Evolutionary conservation across 495 filamentous ascomycete species (phyloP).

Genomic region (Glarea lozoyensis): DNA sequence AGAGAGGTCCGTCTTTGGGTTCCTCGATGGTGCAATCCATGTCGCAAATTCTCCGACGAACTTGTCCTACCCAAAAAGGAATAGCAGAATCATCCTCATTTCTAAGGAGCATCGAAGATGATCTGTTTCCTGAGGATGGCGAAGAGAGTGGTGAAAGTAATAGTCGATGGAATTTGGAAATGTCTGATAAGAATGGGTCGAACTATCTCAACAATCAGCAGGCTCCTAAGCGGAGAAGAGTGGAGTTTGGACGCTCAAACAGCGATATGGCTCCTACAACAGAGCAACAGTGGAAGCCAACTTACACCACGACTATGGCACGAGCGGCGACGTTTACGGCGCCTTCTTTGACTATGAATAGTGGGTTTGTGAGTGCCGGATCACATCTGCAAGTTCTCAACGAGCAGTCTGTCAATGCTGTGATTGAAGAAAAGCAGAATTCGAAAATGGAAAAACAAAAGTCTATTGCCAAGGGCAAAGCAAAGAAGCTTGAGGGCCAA

Average conservation of each 20-base stretch:
- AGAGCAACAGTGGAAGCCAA: constrained; percentile 12
- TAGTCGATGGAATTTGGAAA: constrained; percentile 13
- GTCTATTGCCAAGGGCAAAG: constrained; percentile 8
- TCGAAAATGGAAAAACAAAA: constrained; percentile 14
- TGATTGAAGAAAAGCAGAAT: background rate
- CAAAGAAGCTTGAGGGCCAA: constrained; percentile 31
- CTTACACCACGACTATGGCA: constrained; percentile 21
- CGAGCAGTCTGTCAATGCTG: constrained; percentile 15
- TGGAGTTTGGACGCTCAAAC: constrained; percentile 24
- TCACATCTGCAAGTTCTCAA: constrained; percentile 17
- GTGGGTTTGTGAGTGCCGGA: constrained; percentile 22
- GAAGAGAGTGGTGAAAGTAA: constrained; percentile 28
- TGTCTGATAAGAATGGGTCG: constrained; percentile 25
- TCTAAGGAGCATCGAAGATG: constrained; percentile 46
- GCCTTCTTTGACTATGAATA: constrained; percentile 8
- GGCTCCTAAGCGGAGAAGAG: constrained; percentile 22
- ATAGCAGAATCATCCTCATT: constrained; percentile 34
- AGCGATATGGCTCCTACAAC: constrained; percentile 18
- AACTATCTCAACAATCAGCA: constrained; percentile 24
- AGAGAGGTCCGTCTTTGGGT: constrained; percentile 47
- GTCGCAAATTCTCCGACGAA: constrained; percentile 52
- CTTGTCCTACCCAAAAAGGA: constrained; percentile 37
- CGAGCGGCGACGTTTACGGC: constrained; percentile 18
- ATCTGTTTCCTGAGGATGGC: constrained; percentile 54
- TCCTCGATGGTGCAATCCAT: constrained; percentile 48